Evolutionary conservation across 805 yeast species (phyloP).

Genomic region (Candida sanyiensis): DNA sequence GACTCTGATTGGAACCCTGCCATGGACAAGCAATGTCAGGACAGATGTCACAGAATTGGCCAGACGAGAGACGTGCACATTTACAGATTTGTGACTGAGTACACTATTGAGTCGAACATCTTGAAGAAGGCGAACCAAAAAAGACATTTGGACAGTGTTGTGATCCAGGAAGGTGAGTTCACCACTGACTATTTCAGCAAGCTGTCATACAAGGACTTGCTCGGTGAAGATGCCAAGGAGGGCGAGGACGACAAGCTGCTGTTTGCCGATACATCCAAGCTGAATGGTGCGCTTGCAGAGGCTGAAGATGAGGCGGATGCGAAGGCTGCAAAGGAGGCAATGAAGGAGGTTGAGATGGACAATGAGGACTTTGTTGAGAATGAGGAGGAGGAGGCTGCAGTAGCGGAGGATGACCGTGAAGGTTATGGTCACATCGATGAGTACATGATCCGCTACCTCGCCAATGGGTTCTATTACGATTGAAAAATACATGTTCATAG

Average conservation of each 20-base stretch:
- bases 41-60: conserved; percentile 97
- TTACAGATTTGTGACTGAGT: conserved; percentile 92
- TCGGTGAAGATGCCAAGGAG: conserved; percentile 41
- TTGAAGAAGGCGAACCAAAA: conserved; percentile 92
- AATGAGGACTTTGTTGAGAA: conserved; percentile 74
- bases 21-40: conserved; percentile 99
- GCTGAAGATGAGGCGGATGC: conserved; percentile 95
- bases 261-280: conserved; percentile 32
- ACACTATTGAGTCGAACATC: conserved; percentile 92
- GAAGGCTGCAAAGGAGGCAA: conserved; percentile 76
- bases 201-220: conserved; percentile 76
- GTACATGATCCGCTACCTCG: conserved; percentile 89
- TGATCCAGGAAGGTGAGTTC: conserved; percentile 96
- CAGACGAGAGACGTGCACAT: conserved; percentile 97
- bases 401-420: conserved; percentile 48
- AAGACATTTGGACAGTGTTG: conserved; percentile 87
- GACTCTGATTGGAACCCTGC: conserved; percentile 99
- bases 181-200: conserved; percentile 94
- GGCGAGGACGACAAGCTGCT: conserved; percentile 27
- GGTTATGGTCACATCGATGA: conserved; percentile 83
- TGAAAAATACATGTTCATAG: conserved; percentile 11
- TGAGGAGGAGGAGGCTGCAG: conserved; percentile 25
- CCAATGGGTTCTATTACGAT: conserved; percentile 66
- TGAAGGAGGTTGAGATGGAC: conserved; percentile 80
- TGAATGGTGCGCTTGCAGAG: conserved; percentile 68